phyloP scores from a whole-genome alignment of 768 basidiomycete species.

The Gyrodon lividus region DNA sequence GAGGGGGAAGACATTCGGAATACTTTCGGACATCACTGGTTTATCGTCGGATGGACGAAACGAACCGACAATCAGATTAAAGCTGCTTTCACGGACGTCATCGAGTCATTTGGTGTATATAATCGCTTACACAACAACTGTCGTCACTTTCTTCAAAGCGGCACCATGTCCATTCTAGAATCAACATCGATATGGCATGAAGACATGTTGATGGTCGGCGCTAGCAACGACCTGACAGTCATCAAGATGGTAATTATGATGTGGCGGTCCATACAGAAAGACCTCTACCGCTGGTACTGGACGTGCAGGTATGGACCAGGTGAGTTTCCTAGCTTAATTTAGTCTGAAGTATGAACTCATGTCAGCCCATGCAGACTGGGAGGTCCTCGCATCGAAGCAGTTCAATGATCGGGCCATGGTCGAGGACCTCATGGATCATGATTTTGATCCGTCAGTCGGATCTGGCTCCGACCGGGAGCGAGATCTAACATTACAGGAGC shows the following conservation, averaged over 20 bases:
- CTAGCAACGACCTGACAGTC: no score
- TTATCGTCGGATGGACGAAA: no score
- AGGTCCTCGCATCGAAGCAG: not conserved
- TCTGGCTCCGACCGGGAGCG: no score
- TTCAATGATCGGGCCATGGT: not conserved
- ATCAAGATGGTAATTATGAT: no score
- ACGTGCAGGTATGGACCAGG: not conserved
- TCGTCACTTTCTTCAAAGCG: not conserved
- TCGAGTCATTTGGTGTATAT: no score
- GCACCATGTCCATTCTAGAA: not conserved
- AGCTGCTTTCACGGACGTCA: no score
- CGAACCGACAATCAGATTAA: no score
- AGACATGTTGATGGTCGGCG: constrained; percentile 2
- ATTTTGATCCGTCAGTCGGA: not conserved
- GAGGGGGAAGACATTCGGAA: no score
- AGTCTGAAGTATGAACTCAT: not conserved
- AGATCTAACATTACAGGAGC: no score
- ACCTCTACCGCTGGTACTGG: not conserved
- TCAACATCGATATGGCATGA: no score
- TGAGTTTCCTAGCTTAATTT: not conserved
- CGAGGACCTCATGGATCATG: not conserved
- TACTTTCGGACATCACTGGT: no score
- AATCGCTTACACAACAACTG: not conserved
- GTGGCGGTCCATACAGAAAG: not conserved
- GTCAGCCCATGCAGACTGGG: not conserved